Conservation (phyloP, 768 basidiomycete species). For the Suillus spraguei region DNA sequence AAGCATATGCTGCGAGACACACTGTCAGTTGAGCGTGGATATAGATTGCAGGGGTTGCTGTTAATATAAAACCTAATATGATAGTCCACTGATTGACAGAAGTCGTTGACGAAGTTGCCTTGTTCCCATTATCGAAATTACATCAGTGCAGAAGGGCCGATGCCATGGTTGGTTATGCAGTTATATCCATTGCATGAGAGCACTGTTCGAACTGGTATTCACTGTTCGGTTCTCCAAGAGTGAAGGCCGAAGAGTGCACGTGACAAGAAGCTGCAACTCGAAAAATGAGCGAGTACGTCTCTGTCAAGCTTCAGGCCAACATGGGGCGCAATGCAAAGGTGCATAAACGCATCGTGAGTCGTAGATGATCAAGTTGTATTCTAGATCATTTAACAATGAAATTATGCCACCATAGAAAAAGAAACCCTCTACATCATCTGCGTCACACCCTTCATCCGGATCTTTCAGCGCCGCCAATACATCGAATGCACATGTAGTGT, state of each 20-base stretch:
- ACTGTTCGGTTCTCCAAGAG: no score
- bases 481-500: background rate
- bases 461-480: constrained; percentile 7
- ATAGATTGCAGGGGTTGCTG: no score
- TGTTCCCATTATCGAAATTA: no score
- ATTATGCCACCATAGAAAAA: constrained; percentile 28
- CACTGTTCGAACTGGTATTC: no score
- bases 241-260: no score
- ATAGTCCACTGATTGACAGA: background rate
- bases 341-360: constrained; percentile 36
- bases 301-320: no score
- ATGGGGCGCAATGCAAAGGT: constrained; percentile 42
- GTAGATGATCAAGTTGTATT: background rate
- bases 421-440: constrained; percentile 10
- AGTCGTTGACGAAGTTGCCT: background rate
- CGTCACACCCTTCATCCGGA: constrained; percentile 13
- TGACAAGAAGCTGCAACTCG: no score
- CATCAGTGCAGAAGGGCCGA: no score
- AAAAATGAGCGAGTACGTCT: no score
- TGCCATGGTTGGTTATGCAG: background rate
- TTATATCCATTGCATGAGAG: no score
- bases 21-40: constrained; percentile 18
- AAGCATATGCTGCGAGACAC: constrained; percentile 6
- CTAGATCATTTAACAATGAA: background rate
- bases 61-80: no score